Evolutionary conservation across 1,139 yeast species (phyloP).

Genomic region (Geotrichum bryndzae): DNA sequence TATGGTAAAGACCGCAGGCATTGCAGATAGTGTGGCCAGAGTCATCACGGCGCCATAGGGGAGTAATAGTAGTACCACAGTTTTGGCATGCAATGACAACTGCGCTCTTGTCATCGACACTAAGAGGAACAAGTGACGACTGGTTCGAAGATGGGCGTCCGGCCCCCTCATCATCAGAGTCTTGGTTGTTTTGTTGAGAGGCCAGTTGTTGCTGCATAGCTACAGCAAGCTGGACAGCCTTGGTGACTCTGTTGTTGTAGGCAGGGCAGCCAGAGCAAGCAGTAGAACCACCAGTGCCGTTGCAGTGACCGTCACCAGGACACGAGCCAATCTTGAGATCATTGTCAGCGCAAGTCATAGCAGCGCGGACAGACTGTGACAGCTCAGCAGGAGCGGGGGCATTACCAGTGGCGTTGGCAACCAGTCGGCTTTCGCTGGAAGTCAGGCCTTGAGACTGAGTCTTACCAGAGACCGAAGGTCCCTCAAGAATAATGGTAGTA

Average conservation of each 20-base stretch:
- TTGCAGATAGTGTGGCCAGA: slow-evolving; percentile 78
- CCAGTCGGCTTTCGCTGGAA: not conserved
- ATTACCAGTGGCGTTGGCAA: not conserved
- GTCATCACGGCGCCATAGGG: slow-evolving; percentile 81
- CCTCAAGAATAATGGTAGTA: slow-evolving; percentile 13
- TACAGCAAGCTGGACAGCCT: slow-evolving; percentile 22
- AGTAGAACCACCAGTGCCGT: slow-evolving; percentile 78
- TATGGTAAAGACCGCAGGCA: slow-evolving; percentile 78
- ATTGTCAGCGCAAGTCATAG: not conserved
- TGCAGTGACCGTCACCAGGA: slow-evolving; percentile 77
- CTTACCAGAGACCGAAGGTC: not conserved
- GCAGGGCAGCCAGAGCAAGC: slow-evolving; percentile 85
- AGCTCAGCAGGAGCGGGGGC: not conserved
- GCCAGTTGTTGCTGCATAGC: slow-evolving; percentile 7
- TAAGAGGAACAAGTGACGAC: not conserved
- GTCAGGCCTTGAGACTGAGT: not conserved
- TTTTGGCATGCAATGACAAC: slow-evolving; percentile 71
- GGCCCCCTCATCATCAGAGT: not conserved
- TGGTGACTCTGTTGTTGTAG: slow-evolving; percentile 56
- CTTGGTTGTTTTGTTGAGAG: not conserved
- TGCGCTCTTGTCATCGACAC: slow-evolving; percentile 28
- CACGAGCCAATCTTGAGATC: slow-evolving; percentile 49
- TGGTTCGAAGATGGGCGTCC: not conserved
- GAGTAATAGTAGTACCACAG: slow-evolving; percentile 80
- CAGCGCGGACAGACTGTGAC: not conserved